A percentile compares a stretch with the other conserved stretches of the same genome.
Conservation (phyloP, 257 asterid genomes). For the Echium plantagineum region DNA sequence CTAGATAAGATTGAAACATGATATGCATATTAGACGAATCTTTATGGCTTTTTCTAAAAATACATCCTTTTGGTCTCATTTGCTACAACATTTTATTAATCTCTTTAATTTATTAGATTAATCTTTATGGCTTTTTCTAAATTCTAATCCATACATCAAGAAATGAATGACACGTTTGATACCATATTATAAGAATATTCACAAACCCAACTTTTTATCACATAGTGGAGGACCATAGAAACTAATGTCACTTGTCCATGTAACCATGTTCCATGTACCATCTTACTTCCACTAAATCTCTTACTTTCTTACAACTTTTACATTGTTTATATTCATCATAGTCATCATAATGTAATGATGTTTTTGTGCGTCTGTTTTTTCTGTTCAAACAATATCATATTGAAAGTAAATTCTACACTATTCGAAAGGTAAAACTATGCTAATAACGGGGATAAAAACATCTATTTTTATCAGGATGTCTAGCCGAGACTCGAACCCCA, state of each 20-base stretch:
- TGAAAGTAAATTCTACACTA: too few relatives aligned
- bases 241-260: not conserved
- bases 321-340: too few relatives aligned
- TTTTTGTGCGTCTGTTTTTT: too few relatives aligned
- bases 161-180: not conserved
- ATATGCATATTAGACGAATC: too few relatives aligned
- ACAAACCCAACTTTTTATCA: not conserved
- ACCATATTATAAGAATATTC: not conserved
- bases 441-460: too few relatives aligned
- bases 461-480: too few relatives aligned
- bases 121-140: not conserved
- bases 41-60: too few relatives aligned
- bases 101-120: not conserved
- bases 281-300: not conserved
- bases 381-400: too few relatives aligned
- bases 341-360: too few relatives aligned
- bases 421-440: too few relatives aligned
- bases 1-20: not conserved
- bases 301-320: not conserved
- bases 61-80: not conserved
- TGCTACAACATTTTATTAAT: not conserved
- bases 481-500: too few relatives aligned
- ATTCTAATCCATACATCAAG: not conserved
- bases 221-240: not conserved
- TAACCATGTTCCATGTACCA: too few relatives aligned